Base-by-base conservation (phyloP, 805 yeast genomes). In the Ogataea philodendri region DNA sequence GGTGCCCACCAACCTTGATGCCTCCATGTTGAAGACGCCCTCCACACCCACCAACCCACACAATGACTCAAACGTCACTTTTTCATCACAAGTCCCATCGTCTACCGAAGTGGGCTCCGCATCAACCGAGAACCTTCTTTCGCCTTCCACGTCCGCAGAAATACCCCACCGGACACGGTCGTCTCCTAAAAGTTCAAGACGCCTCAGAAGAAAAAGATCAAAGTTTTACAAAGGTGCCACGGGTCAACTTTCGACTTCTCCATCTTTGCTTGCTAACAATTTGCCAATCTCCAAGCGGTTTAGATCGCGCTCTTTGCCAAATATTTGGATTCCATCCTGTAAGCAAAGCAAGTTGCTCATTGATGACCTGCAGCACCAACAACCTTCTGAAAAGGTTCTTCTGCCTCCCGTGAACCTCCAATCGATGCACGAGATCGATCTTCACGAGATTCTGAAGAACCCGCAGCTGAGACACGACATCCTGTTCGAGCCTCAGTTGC, bases 381-480 rank as follows among this genome's bases (percentile, higher is more conserved):
- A 37, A 14, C 26, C 28, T 9, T 21, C 19, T 23, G 39, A 38
- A 25, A 35, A 30, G 3, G 37, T 44, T 7, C 26, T 54, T 2
- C 58, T 81, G 31, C 96, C 96, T 3, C 96, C 96, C 1, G 85
- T 85, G 30, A 84, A 84, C 60, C 63, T 85, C 31, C 88, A 81
- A 53, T 78, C 87, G 20, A 69, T 89, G 47, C 78, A 81, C 49
- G 96, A 87, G 57, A 84, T 89, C 40, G 97, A 89, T 53, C 63
- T 89, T 29, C 84, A 84, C 44, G 95, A 87, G 55, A 89, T 90
- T 35, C 69, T 89, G 48, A 85, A 84, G 55, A 89, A 89, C 61
- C 96, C 96, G 3, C 96, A 87, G 58, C 67, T 89, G 38, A 74
- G 97, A 45, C 97, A 89, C 60, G 97, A 90, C 58, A 85, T 90